Evolutionary conservation across 148 eudicot genomes (phyloP).

Genomic region (Arctostaphylos glauca): DNA sequence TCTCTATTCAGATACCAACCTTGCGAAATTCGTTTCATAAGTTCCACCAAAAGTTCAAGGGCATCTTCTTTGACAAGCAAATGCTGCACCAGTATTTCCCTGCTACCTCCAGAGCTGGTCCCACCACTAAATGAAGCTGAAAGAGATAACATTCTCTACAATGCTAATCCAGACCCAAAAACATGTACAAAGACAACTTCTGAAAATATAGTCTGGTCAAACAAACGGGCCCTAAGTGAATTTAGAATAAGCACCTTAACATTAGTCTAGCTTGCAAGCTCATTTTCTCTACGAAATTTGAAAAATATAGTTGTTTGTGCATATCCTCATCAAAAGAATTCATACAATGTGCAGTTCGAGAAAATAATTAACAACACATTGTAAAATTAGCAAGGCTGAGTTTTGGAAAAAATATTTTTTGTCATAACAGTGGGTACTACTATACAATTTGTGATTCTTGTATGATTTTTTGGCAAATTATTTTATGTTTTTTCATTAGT

Average conservation of each 20-base stretch:
- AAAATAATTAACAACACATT: neutral
- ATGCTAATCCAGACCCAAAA: neutral
- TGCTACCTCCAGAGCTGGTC: slow-evolving; percentile 50
- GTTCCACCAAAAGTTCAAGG: slow-evolving; percentile 62
- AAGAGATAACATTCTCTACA: neutral
- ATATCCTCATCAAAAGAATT: neutral
- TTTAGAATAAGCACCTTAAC: neutral
- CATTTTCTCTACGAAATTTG: neutral
- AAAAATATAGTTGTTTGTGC: neutral
- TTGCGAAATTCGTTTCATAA: slow-evolving; percentile 66
- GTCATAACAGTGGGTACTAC: no score
- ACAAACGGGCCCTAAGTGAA: neutral
- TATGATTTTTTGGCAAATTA: no score
- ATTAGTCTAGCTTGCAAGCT: neutral
- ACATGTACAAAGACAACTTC: neutral
- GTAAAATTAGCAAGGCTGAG: neutral
- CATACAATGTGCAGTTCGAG: neutral
- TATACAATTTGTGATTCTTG: no score
- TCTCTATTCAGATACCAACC: slow-evolving; percentile 36
- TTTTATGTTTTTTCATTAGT: no score
- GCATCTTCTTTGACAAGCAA: slow-evolving; percentile 92
- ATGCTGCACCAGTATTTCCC: slow-evolving; percentile 90
- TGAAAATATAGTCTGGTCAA: no score
- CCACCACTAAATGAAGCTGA: slow-evolving; percentile 68
- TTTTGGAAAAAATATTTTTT: no score